These are phyloP conservation scores for Suillus variegatus DNA, from an alignment of 768 basidiomycete genomes.

Conservation along the genomic window DNA sequence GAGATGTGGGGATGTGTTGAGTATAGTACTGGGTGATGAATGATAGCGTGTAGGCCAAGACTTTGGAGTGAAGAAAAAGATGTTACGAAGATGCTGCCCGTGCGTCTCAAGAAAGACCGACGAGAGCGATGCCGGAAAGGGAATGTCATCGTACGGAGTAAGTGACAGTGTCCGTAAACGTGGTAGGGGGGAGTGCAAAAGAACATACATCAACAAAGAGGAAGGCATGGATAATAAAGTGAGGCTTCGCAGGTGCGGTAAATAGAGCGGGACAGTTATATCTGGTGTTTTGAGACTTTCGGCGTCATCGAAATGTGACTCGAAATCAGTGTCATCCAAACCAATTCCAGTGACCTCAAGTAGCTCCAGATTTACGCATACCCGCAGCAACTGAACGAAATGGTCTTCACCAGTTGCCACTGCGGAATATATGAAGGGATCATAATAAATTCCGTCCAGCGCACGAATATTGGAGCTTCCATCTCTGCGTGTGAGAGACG, in stretches of 20 bases:
- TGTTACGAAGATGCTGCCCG: slow-evolving; percentile 56
- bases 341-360: slow-evolving; percentile 65
- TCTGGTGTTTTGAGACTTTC: slow-evolving; percentile 23
- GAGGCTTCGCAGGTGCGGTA: slow-evolving; percentile 60
- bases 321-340: slow-evolving; percentile 53
- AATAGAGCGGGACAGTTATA: slow-evolving; percentile 43
- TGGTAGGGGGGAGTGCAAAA: slow-evolving; percentile 64
- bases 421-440: slow-evolving; percentile 32
- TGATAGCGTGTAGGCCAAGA: slow-evolving; percentile 64
- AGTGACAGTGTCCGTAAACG: slow-evolving; percentile 62
- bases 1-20: slow-evolving; percentile 53
- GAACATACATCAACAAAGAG: slow-evolving; percentile 60
- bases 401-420: slow-evolving; percentile 45
- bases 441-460: slow-evolving; percentile 59
- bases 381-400: slow-evolving; percentile 56
- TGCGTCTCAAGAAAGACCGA: slow-evolving; percentile 62
- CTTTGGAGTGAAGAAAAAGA: slow-evolving; percentile 70
- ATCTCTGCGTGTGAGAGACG: slow-evolving; percentile 52
- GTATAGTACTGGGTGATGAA: slow-evolving; percentile 50
- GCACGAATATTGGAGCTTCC: slow-evolving; percentile 48
- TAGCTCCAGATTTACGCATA: slow-evolving; percentile 58
- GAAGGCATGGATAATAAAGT: slow-evolving; percentile 66
- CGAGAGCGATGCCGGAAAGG: slow-evolving; percentile 56
- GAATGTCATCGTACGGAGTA: slow-evolving; percentile 73
- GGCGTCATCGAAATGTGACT: slow-evolving; percentile 30